A percentile compares a stretch with the other conserved stretches of the same genome.
phyloP scores from a whole-genome alignment of 331 rosid species.

The Ulmus americana region DNA sequence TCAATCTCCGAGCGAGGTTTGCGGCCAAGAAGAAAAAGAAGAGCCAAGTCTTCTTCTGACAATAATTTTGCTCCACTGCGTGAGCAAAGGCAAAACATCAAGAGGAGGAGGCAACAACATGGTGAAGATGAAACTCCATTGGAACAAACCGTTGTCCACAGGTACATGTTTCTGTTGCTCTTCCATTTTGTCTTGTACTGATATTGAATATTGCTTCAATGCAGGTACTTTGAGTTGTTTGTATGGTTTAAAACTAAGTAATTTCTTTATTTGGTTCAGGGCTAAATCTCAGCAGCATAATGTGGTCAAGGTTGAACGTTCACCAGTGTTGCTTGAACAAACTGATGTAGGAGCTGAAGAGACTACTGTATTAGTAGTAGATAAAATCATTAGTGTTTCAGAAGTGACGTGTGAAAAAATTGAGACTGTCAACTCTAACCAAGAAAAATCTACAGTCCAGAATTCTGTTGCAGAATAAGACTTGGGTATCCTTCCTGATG shows the following conservation, averaged over 20 bases:
- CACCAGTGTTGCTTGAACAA: conserved; percentile 34
- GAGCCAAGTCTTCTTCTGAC: conserved; percentile 30
- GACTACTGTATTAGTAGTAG: conserved; percentile 43
- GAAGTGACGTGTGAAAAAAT: conserved; percentile 52
- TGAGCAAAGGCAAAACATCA: conserved; percentile 35
- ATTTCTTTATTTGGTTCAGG: conserved; percentile 36
- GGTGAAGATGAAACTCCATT: conserved; percentile 22
- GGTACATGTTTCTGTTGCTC: conserved; percentile 36
- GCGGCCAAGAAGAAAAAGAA: conserved; percentile 60
- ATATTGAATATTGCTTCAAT: conserved; percentile 1
- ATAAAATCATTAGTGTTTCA: conserved; percentile 52
- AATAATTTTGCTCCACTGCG: conserved; percentile 27
- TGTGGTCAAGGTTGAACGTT: conserved; percentile 28
- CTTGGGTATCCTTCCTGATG: conserved; percentile 21
- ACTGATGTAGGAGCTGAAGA: conserved; percentile 41
- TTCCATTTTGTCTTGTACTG: conserved; percentile 1
- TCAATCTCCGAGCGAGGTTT: conserved; percentile 25
- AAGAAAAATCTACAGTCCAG: conserved; percentile 29
- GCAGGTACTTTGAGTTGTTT: conserved; percentile 7
- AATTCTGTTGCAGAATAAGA: conserved; percentile 28
- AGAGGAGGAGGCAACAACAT: conserved; percentile 57
- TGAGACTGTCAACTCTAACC: conserved; percentile 25
- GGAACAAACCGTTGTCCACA: conserved; percentile 30
- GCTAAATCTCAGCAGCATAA: conserved; percentile 32
- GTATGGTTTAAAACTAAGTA: not conserved